These are phyloP conservation scores for Chrysoporthe deuterocubensis DNA, from an alignment of 2,329 filamentous ascomycete species.

Conservation along the genomic window DNA sequence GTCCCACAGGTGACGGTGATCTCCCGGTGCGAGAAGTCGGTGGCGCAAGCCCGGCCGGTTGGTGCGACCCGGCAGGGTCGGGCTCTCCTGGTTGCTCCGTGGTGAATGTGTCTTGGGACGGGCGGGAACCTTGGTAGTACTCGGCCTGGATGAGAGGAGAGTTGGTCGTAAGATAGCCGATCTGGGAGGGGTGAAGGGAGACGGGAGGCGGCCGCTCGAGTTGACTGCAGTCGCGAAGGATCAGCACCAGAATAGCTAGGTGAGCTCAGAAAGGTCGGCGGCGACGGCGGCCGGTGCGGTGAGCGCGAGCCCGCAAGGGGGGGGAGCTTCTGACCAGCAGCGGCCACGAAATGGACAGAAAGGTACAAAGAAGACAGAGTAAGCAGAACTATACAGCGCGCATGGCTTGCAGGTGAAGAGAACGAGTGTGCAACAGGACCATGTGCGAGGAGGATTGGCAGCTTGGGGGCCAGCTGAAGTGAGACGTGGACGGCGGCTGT, in stretches of 20 bases:
- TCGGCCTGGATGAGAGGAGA: conserved; percentile 68
- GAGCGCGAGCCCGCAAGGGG: conserved; percentile 16
- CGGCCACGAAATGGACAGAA: conserved; percentile 9
- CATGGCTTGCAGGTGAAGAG: conserved; percentile 11
- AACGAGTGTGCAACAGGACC: not conserved
- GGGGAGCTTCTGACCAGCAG: conserved; percentile 17
- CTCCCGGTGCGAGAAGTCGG: conserved; percentile 52
- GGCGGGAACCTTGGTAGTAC: conserved; percentile 51
- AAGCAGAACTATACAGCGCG: conserved; percentile 15
- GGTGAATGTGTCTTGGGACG: conserved; percentile 37
- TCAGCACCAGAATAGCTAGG: conserved; percentile 19
- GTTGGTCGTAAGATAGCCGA: conserved; percentile 70
- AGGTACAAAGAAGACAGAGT: not conserved
- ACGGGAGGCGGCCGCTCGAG: conserved; percentile 51
- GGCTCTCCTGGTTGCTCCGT: conserved; percentile 21
- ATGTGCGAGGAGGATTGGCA: conserved; percentile 11
- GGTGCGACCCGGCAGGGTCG: conserved; percentile 25
- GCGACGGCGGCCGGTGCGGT: conserved; percentile 17
- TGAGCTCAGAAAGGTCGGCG: conserved; percentile 20
- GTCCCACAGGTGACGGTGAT: conserved; percentile 71
- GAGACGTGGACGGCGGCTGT: conserved; percentile 14
- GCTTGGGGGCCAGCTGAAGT: conserved; percentile 18
- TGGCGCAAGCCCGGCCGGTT: conserved; percentile 41
- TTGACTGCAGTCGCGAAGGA: conserved; percentile 31
- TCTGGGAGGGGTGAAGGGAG: conserved; percentile 66